Conservation (phyloP, 371 early-diverging fungal genomes). For the Fennellomyces sp. region DNA sequence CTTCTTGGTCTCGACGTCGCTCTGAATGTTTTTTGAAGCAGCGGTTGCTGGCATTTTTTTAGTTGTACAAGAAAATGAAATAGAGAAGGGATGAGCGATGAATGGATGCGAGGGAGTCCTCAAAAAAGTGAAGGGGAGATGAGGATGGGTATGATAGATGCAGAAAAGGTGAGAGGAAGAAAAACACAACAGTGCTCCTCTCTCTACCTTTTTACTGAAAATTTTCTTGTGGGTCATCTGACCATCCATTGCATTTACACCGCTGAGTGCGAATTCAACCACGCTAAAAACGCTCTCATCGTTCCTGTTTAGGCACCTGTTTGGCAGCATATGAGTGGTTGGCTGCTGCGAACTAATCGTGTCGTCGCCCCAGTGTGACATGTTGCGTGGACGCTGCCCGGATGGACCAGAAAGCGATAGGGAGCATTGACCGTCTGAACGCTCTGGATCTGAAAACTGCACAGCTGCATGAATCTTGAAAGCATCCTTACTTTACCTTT, state of each 20-base stretch:
- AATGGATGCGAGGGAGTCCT: slow-evolving; percentile 6
- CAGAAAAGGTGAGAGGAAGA: slow-evolving; percentile 2
- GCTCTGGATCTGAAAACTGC: background rate
- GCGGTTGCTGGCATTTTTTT: slow-evolving; percentile 15
- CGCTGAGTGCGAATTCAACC: too few species aligned
- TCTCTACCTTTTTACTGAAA: background rate
- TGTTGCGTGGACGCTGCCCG: too few species aligned
- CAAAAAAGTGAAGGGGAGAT: slow-evolving; percentile 5
- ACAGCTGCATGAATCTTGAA: background rate
- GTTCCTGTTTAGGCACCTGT: too few species aligned
- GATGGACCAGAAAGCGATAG: background rate
- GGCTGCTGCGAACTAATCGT: too few species aligned
- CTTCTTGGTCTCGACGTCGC: slow-evolving; percentile 44
- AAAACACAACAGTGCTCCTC: background rate
- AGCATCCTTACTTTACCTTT: background rate
- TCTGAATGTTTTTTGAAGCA: slow-evolving; percentile 31
- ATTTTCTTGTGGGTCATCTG: background rate
- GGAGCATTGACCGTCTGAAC: background rate
- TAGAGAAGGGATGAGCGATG: slow-evolving; percentile 17
- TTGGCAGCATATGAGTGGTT: too few species aligned
- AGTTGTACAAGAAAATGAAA: background rate
- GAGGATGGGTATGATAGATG: background rate
- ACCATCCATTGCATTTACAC: background rate
- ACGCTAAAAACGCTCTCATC: background rate
- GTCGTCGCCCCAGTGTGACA: too few species aligned